These are phyloP conservation scores for Aspergillus calidoustus DNA, from an alignment of 2,329 filamentous ascomycete genomes.

Conservation along the genomic window DNA sequence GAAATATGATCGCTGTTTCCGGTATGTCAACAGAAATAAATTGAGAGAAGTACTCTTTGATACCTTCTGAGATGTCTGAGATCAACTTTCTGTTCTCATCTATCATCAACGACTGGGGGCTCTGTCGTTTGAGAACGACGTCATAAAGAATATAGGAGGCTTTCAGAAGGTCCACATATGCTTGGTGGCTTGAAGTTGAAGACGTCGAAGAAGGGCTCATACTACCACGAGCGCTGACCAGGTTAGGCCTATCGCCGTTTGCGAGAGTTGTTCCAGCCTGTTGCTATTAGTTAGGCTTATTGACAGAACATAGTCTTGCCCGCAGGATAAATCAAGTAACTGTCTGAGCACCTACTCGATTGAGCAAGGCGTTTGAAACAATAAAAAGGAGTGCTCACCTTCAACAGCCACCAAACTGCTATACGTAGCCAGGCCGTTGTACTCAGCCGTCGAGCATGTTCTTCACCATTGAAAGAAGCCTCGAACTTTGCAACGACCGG, in stretches of 20 bases:
- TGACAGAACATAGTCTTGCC: neutral
- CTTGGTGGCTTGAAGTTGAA: constrained; percentile 30
- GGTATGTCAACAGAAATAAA: constrained; percentile 34
- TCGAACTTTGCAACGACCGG: constrained; percentile 27
- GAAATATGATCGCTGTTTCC: constrained; percentile 25
- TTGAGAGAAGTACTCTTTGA: constrained; percentile 34
- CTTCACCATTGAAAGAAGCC: constrained; percentile 25
- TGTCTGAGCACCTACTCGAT: neutral
- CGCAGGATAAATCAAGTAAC: neutral
- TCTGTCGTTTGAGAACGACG: constrained; percentile 33
- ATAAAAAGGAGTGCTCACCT: constrained; percentile 22
- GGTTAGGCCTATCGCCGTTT: constrained; percentile 28
- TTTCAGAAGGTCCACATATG: constrained; percentile 39
- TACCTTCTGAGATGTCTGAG: constrained; percentile 35
- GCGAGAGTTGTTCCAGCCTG: constrained; percentile 30
- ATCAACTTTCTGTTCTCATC: constrained; percentile 39
- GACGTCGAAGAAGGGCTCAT: constrained; percentile 30
- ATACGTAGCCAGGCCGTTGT: constrained; percentile 37
- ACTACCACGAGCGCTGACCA: constrained; percentile 28
- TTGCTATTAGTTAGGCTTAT: constrained; percentile 4
- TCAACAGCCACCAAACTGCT: constrained; percentile 40
- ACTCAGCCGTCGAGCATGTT: constrained; percentile 28
- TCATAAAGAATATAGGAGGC: constrained; percentile 39
- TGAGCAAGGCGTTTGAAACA: neutral
- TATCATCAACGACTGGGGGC: constrained; percentile 24